Conservation (phyloP, 2,329 filamentous ascomycete species). For the Talaromyces verruculosus region DNA sequence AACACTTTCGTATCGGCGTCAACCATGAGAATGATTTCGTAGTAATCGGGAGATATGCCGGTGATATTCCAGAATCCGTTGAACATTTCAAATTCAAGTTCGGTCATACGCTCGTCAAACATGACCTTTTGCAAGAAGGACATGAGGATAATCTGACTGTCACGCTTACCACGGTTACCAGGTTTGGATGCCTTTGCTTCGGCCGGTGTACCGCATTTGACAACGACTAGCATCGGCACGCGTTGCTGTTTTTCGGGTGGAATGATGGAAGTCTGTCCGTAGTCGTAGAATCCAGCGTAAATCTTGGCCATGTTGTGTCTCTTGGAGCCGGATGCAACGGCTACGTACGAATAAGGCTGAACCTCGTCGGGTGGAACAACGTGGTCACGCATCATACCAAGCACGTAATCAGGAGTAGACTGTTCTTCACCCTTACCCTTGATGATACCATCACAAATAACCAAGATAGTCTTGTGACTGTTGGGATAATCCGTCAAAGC, state of each 20-base stretch:
- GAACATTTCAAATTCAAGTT: conserved; percentile 99
- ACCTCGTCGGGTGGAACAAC: conserved; percentile 78
- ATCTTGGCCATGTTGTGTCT: conserved; percentile 99
- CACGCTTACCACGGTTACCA: conserved; percentile 95
- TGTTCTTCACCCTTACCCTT: conserved; percentile 87
- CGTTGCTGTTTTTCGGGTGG: conserved; percentile 87
- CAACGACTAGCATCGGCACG: conserved; percentile 94
- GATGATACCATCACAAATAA: conserved; percentile 96
- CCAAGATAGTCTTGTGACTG: conserved; percentile 95
- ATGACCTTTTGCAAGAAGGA: conserved; percentile 99
- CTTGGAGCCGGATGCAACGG: conserved; percentile 91
- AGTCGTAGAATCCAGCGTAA: conserved; percentile 97
- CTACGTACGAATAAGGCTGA: conserved; percentile 89
- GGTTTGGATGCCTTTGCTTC: conserved; percentile 81
- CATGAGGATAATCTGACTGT: conserved; percentile 99
- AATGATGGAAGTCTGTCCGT: conserved; percentile 76
- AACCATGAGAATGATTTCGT: conserved; percentile 97
- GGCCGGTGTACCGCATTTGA: conserved; percentile 92
- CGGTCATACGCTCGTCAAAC: conserved; percentile 99
- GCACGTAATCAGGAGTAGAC: conserved; percentile 84
- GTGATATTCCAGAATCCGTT: conserved; percentile 99
- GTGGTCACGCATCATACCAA: conserved; percentile 94
- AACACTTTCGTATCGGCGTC: conserved; percentile 99
- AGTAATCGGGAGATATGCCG: conserved; percentile 96
- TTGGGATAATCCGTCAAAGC: conserved; percentile 98